Percentiles rank a stretch among this genome's conserved stretches.
Conservation (phyloP, 345 rosid genomes). For the Pelargonium nanum region DNA sequence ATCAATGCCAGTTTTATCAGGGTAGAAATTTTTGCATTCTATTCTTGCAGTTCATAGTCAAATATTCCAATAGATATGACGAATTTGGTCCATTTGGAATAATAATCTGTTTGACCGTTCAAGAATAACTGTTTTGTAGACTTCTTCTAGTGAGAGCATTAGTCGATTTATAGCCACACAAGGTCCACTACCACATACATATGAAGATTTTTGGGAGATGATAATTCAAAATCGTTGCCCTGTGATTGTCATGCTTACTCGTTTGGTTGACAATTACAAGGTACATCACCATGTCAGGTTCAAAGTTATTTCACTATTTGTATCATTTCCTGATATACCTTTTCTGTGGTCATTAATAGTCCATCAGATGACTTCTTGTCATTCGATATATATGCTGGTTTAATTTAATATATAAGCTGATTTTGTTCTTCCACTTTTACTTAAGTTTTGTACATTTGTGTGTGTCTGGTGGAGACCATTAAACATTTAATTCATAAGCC, state of each 20-base stretch:
- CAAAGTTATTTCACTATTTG: conserved; percentile 3
- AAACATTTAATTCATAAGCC: not conserved
- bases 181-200: conserved; percentile 66
- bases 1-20: conserved; percentile 73
- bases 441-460: not conserved
- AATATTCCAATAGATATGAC: not conserved
- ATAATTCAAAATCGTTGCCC: conserved; percentile 70
- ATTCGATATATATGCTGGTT: too few species aligned
- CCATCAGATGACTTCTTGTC: not conserved
- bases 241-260: conserved; percentile 77
- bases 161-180: conserved; percentile 84
- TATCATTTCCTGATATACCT: not conserved
- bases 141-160: conserved; percentile 46
- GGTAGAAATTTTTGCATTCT: conserved; percentile 22
- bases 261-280: conserved; percentile 59
- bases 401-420: too few species aligned
- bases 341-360: too few species aligned
- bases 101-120: not conserved
- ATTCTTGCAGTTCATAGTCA: not conserved
- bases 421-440: too few species aligned
- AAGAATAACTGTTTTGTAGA: conserved; percentile 27
- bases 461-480: not conserved
- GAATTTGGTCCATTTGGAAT: not conserved
- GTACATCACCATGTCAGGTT: conserved; percentile 21
- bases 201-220: conserved; percentile 98